Conservation (phyloP, 1,284 basidiomycete genomes). For the Ganoderma multipileum region DNA sequence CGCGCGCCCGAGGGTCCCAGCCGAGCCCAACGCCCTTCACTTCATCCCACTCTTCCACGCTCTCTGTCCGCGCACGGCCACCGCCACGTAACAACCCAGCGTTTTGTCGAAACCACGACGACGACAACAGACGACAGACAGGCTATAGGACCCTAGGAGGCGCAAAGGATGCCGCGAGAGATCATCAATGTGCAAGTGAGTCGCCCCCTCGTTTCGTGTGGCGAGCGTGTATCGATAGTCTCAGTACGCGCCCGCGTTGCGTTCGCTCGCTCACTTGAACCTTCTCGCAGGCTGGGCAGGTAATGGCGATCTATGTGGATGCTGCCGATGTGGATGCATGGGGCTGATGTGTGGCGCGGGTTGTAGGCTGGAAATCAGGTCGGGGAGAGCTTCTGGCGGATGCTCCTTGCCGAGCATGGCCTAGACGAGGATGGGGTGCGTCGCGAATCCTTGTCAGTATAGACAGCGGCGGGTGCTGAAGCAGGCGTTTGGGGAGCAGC, state of each 20-base stretch:
- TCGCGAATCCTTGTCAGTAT: slow-evolving; percentile 18
- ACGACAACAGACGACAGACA: not conserved
- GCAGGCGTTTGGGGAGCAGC: slow-evolving; percentile 37
- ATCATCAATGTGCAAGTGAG: slow-evolving; percentile 32
- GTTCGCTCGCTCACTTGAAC: slow-evolving; percentile 4
- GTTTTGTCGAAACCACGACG: not conserved
- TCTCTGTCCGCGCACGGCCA: slow-evolving; percentile 1
- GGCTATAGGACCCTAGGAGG: not conserved
- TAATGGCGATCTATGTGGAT: slow-evolving; percentile 15
- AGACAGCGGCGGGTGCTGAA: slow-evolving; percentile 6
- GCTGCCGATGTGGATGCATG: not conserved
- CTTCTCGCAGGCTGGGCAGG: slow-evolving; percentile 23
- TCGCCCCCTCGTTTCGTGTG: not conserved
- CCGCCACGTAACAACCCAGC: slow-evolving; percentile 6
- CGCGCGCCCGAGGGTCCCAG: slow-evolving; percentile 5
- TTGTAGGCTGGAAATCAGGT: slow-evolving; percentile 76
- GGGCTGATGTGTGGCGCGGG: slow-evolving; percentile 9
- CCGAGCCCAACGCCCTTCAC: slow-evolving; percentile 13
- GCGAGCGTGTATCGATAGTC: slow-evolving; percentile 1
- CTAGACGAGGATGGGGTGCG: slow-evolving; percentile 74
- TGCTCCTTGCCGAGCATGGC: slow-evolving; percentile 83
- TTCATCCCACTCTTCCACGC: slow-evolving; percentile 13
- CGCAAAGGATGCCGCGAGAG: slow-evolving; percentile 25
- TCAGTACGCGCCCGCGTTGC: slow-evolving; percentile 5
- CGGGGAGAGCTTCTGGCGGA: slow-evolving; percentile 80